A percentile compares a stretch with the other conserved stretches of the same genome.
Conservation (phyloP, 306 rosid genomes). For the Quercus dentata region DNA sequence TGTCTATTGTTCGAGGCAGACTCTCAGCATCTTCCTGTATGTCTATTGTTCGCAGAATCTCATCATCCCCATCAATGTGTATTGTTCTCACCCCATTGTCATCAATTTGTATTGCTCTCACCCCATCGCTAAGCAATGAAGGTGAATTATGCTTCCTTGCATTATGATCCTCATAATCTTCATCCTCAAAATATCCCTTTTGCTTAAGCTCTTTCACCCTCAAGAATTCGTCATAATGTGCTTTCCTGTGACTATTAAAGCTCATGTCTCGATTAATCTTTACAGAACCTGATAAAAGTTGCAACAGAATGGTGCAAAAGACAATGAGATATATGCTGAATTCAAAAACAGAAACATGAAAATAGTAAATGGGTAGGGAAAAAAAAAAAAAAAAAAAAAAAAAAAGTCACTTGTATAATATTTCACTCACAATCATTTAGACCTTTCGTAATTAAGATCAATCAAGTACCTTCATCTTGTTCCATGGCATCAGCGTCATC, state of each 20-base stretch:
- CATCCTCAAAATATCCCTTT: slow-evolving; percentile 18
- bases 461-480: background rate
- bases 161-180: slow-evolving; percentile 7
- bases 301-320: background rate
- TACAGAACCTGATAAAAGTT: background rate
- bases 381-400: no score
- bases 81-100: background rate
- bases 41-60: background rate
- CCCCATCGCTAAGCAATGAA: background rate
- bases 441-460: background rate
- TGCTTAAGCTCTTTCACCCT: slow-evolving; percentile 38
- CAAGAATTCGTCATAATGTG: slow-evolving; percentile 44
- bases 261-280: slow-evolving; percentile 19
- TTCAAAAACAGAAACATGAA: background rate
- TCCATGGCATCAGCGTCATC: slow-evolving; percentile 6
- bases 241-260: slow-evolving; percentile 37
- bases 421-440: background rate
- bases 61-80: background rate
- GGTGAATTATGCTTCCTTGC: background rate
- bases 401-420: no score
- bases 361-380: background rate
- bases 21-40: background rate
- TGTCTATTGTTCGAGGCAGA: background rate
- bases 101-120: background rate
- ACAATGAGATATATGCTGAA: background rate